phyloP scores from a whole-genome alignment of 805 yeast species.

The Hanseniaspora lachancei region DNA sequence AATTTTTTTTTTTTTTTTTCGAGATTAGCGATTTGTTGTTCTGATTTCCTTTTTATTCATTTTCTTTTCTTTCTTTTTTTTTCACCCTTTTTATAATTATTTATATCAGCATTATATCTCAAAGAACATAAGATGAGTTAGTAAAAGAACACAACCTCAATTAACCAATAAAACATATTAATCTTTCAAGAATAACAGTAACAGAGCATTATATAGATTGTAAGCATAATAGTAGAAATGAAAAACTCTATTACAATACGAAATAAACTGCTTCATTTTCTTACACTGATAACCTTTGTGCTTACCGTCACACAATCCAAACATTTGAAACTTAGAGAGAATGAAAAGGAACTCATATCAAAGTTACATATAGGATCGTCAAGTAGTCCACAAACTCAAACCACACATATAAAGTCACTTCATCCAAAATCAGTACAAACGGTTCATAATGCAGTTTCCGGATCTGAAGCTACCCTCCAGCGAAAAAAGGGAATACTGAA shows the following conservation, averaged over 20 bases:
- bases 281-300: not conserved
- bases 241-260: not conserved
- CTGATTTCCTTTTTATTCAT: too few relatives aligned
- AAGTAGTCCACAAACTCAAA: not conserved
- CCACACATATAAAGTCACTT: not conserved
- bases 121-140: too few relatives aligned
- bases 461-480: slow-evolving; percentile 1
- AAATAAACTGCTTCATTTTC: not conserved
- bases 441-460: slow-evolving; percentile 1
- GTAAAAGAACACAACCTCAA: too few relatives aligned
- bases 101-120: too few relatives aligned
- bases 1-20: too few relatives aligned
- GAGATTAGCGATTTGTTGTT: too few relatives aligned
- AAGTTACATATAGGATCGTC: not conserved
- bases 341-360: slow-evolving; percentile 5
- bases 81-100: too few relatives aligned
- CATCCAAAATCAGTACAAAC: not conserved
- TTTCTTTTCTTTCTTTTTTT: too few relatives aligned
- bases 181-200: too few relatives aligned
- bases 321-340: not conserved
- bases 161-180: too few relatives aligned
- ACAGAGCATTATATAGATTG: too few relatives aligned
- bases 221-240: not conserved
- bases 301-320: not conserved
- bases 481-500: slow-evolving; percentile 5